phyloP scores from a whole-genome alignment of 2,329 filamentous ascomycete species.

The Fusarium sp. region DNA sequence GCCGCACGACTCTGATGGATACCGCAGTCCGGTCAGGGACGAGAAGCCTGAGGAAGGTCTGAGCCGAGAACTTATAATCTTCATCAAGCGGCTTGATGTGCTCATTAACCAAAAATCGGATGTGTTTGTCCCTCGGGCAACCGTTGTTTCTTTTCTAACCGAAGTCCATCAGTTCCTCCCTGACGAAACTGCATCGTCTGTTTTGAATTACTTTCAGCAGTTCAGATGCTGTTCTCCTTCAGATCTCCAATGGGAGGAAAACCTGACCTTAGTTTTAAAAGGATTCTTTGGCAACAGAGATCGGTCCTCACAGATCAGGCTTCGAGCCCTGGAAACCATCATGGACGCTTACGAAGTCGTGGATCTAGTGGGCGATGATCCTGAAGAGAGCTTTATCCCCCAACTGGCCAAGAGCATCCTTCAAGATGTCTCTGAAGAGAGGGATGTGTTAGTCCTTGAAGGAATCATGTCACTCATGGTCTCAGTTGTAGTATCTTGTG shows the following conservation, averaged over 20 bases:
- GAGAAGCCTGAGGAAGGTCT: slow-evolving; percentile 54
- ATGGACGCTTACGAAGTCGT: slow-evolving; percentile 70
- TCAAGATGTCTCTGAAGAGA: slow-evolving; percentile 70
- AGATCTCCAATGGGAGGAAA: slow-evolving; percentile 74
- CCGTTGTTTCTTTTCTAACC: slow-evolving; percentile 75
- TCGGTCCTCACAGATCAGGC: slow-evolving; percentile 71
- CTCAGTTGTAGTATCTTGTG: slow-evolving; percentile 70
- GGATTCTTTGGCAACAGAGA: slow-evolving; percentile 72
- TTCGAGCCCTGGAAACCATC: slow-evolving; percentile 71
- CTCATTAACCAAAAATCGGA: slow-evolving; percentile 58
- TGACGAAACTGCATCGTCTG: slow-evolving; percentile 71
- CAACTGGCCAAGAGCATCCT: slow-evolving; percentile 72
- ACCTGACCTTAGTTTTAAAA: slow-evolving; percentile 69
- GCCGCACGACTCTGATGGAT: slow-evolving; percentile 43
- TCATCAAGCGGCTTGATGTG: slow-evolving; percentile 63
- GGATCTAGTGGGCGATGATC: slow-evolving; percentile 68
- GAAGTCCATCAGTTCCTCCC: slow-evolving; percentile 71
- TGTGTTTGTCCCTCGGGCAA: slow-evolving; percentile 72
- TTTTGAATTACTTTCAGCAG: slow-evolving; percentile 75
- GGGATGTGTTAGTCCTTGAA: slow-evolving; percentile 72
- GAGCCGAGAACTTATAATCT: slow-evolving; percentile 56
- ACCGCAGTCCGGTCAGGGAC: slow-evolving; percentile 42
- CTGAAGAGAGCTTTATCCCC: slow-evolving; percentile 67
- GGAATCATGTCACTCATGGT: slow-evolving; percentile 73
- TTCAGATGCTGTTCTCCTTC: slow-evolving; percentile 79